phyloP scores from a whole-genome alignment of 805 yeast species.

The Scheffersomyces stipitis region DNA sequence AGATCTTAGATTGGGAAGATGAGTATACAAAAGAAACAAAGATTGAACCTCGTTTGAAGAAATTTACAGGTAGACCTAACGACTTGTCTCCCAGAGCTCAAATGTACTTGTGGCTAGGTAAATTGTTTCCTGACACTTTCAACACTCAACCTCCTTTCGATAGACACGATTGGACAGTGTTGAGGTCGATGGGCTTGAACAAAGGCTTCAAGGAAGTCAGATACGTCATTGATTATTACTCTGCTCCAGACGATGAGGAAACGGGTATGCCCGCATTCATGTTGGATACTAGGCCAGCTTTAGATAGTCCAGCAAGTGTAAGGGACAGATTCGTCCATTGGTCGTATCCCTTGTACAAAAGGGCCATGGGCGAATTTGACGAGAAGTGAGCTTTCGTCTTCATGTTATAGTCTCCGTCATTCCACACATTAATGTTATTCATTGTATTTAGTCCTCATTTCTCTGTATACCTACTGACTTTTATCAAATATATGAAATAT shows the following conservation, averaged over 20 bases:
- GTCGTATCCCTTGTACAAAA: slow-evolving; percentile 63
- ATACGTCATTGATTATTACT: slow-evolving; percentile 92
- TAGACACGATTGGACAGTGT: slow-evolving; percentile 97
- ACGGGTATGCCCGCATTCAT: slow-evolving; percentile 89
- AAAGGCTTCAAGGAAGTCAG: slow-evolving; percentile 70
- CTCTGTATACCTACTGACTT: no score
- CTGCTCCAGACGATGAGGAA: slow-evolving; percentile 87
- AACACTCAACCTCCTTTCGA: slow-evolving; percentile 89
- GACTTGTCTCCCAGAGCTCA: slow-evolving; percentile 85
- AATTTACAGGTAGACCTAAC: slow-evolving; percentile 90
- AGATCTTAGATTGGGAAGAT: slow-evolving; percentile 88
- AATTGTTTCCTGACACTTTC: slow-evolving; percentile 69
- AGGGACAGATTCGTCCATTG: slow-evolving; percentile 69
- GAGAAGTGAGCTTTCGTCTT: no score
- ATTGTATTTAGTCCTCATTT: no score
- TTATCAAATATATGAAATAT: no score
- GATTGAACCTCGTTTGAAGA: slow-evolving; percentile 70
- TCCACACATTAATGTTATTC: no score
- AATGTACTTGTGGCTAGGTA: slow-evolving; percentile 62
- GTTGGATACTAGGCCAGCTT: slow-evolving; percentile 93
- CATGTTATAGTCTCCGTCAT: no score
- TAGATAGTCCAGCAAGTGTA: slow-evolving; percentile 65
- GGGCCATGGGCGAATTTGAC: slow-evolving; percentile 62
- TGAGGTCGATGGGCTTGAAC: slow-evolving; percentile 53
- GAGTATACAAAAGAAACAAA: slow-evolving; percentile 57